Base-by-base conservation (phyloP, 768 basidiomycete genomes). In the Auriscalpium orientale region DNA sequence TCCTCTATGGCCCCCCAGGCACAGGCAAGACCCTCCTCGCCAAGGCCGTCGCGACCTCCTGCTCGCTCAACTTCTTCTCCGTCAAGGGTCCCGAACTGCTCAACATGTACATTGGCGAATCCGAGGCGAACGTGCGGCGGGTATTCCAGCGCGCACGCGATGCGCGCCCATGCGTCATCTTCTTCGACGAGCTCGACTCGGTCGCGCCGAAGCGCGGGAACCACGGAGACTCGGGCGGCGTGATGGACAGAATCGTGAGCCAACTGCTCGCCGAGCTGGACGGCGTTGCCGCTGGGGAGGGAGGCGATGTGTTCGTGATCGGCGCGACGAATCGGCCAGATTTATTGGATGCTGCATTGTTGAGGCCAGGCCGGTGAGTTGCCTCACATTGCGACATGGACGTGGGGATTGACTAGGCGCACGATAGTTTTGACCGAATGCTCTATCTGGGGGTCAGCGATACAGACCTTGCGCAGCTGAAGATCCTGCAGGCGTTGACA, bases 31-130 rank as follows among this genome's bases (percentile, higher is more conserved):
- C 95, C 0, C 71, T 98, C 8, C 81, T 98, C 47, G 95, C 95
- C 9, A 98, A 98, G 71, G 95, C 95, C 11, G 94, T 98, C 43
- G 95, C 95, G 21, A 97, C 94, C 1, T 91, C 92, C 2, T 97
- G 89, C 68, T 87, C 92, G 22, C 79, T 97, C 61, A 97, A 97
- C 68, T 97, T 98, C 71, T 88, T 98, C 72, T 95, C 92, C n/a
- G 84, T 97, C 64, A 97, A 98, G 68, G 95, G 95, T 0, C 95
- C 95, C 3, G 95, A 98, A 65, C 72, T 98, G 38, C 80, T 97
- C 51, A 95, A 95, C 71, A 98, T 98, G 95, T 98, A 95, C 71
- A 95, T 98, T 64, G 95, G 95, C 56, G 95, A 97, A 71, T 95
- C 92, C 11, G 95, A 98, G 70, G 97, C 98, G 58, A 99, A 98